Conservation (phyloP, 352 stramenopile genomes). For the Stephanocyclus meneghinianus region DNA sequence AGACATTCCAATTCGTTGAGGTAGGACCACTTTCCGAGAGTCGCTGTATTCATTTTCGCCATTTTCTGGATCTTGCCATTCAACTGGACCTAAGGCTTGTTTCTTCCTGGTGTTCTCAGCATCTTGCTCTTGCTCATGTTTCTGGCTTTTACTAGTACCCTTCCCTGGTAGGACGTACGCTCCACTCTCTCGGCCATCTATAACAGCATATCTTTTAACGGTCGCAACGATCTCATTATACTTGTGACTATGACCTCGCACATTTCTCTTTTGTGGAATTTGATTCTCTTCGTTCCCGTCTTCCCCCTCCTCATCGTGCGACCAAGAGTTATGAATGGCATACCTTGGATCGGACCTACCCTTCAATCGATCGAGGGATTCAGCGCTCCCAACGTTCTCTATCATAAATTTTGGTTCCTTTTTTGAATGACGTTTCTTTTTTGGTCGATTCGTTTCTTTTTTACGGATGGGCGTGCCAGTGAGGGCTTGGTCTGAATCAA, state of each 20-base stretch:
- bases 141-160: background rate
- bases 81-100: background rate
- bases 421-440: background rate
- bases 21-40: background rate
- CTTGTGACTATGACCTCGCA: background rate
- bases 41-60: background rate
- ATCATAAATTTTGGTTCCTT: slow-evolving; percentile 26
- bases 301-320: slow-evolving; percentile 6
- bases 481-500: slow-evolving; percentile 31
- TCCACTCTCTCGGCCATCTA: background rate
- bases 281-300: background rate
- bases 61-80: background rate
- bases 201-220: slow-evolving; percentile 7
- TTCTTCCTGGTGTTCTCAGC: background rate
- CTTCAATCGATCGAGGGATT: background rate
- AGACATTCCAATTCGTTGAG: slow-evolving; percentile 25
- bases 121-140: no score
- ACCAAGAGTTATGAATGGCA: slow-evolving; percentile 15
- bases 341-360: slow-evolving; percentile 2
- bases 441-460: slow-evolving; percentile 10
- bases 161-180: background rate
- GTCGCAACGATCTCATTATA: slow-evolving; percentile 27
- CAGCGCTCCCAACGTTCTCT: slow-evolving; percentile 18
- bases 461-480: slow-evolving; percentile 27
- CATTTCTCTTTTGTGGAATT: background rate